Evolutionary conservation across 2,329 filamentous ascomycete species (phyloP).

Genomic region (Phymatotrichopsis omnivora): DNA sequence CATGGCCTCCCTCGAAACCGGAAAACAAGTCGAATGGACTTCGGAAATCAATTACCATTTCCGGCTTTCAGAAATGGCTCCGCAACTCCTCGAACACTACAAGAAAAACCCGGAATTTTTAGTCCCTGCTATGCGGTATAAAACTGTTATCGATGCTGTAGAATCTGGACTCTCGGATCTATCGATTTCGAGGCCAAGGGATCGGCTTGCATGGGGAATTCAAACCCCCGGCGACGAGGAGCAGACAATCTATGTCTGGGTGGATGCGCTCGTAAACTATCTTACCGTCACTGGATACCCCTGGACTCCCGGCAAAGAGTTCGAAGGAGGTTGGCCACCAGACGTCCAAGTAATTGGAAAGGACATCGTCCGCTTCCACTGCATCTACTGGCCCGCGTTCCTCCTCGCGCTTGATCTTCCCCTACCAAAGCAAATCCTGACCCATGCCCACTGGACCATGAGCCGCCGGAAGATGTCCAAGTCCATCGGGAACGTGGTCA

Average conservation of each 20-base stretch:
- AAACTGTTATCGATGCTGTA: conserved; percentile 69
- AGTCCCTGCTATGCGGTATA: conserved; percentile 59
- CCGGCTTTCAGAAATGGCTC: conserved; percentile 69
- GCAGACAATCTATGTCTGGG: conserved; percentile 97
- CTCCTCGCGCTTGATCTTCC: conserved; percentile 78
- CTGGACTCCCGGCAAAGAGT: conserved; percentile 56
- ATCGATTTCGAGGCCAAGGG: conserved; percentile 72
- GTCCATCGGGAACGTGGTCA: conserved; percentile 86
- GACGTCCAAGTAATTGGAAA: conserved; percentile 91
- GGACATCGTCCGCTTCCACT: conserved; percentile 92
- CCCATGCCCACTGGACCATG: conserved; percentile 93
- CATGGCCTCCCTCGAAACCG: conserved; percentile 76
- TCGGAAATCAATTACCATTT: conserved; percentile 95
- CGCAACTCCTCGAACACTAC: conserved; percentile 73
- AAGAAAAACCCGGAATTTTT: conserved; percentile 67
- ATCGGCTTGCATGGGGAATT: conserved; percentile 77
- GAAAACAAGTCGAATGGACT: conserved; percentile 88
- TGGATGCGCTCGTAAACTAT: conserved; percentile 93
- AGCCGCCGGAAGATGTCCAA: conserved; percentile 93
- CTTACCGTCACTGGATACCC: conserved; percentile 80
- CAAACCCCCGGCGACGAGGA: conserved; percentile 70
- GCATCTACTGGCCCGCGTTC: conserved; percentile 95
- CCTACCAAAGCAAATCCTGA: conserved; percentile 66
- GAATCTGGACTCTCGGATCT: conserved; percentile 70
- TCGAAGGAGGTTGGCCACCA: conserved; percentile 68